Evolutionary conservation across 768 basidiomycete species (phyloP).

Genomic region (Boletales sp.): DNA sequence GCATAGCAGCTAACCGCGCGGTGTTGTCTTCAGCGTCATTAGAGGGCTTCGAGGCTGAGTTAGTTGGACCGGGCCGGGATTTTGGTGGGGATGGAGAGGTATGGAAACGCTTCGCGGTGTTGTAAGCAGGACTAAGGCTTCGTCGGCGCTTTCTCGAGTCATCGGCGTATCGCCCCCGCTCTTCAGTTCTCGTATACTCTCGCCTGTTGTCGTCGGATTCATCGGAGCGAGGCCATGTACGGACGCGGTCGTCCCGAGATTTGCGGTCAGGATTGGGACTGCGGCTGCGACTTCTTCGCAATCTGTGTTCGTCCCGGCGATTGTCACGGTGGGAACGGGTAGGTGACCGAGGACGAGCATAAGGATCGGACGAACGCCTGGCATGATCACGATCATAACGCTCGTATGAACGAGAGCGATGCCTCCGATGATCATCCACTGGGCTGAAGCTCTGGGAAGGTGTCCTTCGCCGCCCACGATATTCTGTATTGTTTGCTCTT

Average conservation of each 20-base stretch:
- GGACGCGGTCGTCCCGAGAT: slow-evolving; percentile 24
- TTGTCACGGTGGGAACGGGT: slow-evolving; percentile 18
- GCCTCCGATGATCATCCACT: slow-evolving; percentile 19
- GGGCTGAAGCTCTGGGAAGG: slow-evolving; percentile 34
- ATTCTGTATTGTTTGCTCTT: slow-evolving; percentile 25
- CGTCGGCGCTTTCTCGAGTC: slow-evolving; percentile 38
- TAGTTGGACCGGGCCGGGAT: slow-evolving; percentile 16
- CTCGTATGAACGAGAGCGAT: slow-evolving; percentile 31
- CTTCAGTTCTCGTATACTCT: slow-evolving; percentile 24
- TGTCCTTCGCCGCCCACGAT: slow-evolving; percentile 27
- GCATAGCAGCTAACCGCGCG: slow-evolving; percentile 90
- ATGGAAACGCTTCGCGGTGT: slow-evolving; percentile 48
- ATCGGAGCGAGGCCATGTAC: slow-evolving; percentile 48
- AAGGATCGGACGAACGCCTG: slow-evolving; percentile 44
- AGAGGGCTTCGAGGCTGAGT: slow-evolving; percentile 11
- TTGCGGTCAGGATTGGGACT: slow-evolving; percentile 25
- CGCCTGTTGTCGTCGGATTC: slow-evolving; percentile 46
- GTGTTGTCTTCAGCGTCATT: slow-evolving; percentile 55
- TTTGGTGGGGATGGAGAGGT: slow-evolving; percentile 36
- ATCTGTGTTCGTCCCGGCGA: slow-evolving; percentile 18
- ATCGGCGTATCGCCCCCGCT: slow-evolving; percentile 22
- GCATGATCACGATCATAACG: slow-evolving; percentile 25
- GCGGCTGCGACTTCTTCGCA: slow-evolving; percentile 27
- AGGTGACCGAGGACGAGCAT: slow-evolving; percentile 48
- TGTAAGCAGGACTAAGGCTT: slow-evolving; percentile 32